Evolutionary conservation across 2,329 filamentous ascomycete genomes (phyloP).

Genomic region (Ophiostoma perfectum): DNA sequence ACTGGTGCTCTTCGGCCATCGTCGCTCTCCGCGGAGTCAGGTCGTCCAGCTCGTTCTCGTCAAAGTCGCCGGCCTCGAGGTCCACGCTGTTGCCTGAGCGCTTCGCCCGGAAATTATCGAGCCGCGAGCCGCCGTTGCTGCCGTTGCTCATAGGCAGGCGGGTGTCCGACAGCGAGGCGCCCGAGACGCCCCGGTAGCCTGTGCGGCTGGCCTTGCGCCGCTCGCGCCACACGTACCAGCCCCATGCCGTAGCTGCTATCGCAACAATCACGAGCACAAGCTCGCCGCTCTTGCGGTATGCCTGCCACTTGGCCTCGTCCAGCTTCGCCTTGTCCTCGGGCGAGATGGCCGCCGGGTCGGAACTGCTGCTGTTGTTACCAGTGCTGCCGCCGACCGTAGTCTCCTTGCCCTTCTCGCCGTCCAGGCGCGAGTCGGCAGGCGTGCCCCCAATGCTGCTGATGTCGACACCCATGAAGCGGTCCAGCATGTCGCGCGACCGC

Average conservation of each 20-base stretch:
- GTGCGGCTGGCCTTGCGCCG: slow-evolving; percentile 45
- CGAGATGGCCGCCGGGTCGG: not conserved
- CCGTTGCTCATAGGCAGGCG: slow-evolving; percentile 20
- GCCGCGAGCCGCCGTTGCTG: slow-evolving; percentile 33
- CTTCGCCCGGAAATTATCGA: slow-evolving; percentile 46
- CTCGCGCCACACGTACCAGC: slow-evolving; percentile 63
- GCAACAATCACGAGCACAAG: slow-evolving; percentile 76
- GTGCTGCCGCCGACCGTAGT: slow-evolving; percentile 70
- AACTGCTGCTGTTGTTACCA: slow-evolving; percentile 22
- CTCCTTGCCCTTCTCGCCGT: slow-evolving; percentile 61
- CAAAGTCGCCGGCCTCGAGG: slow-evolving; percentile 59
- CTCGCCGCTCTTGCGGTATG: slow-evolving; percentile 83
- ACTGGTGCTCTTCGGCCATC: slow-evolving; percentile 43
- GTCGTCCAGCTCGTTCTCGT: slow-evolving; percentile 60
- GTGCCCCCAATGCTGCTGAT: slow-evolving; percentile 79
- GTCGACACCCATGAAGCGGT: slow-evolving; percentile 91
- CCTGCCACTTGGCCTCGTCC: slow-evolving; percentile 80
- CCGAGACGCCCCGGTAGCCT: slow-evolving; percentile 50
- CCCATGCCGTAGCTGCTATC: slow-evolving; percentile 67
- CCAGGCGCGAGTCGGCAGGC: slow-evolving; percentile 72
- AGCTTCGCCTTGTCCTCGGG: slow-evolving; percentile 65
- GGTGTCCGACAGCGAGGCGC: slow-evolving; percentile 31
- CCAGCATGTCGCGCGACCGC: slow-evolving; percentile 88
- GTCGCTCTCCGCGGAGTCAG: slow-evolving; percentile 47
- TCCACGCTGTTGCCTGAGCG: slow-evolving; percentile 41